Conservation (phyloP, 352 stramenopile species). For the Globisporangium nodosum region DNA sequence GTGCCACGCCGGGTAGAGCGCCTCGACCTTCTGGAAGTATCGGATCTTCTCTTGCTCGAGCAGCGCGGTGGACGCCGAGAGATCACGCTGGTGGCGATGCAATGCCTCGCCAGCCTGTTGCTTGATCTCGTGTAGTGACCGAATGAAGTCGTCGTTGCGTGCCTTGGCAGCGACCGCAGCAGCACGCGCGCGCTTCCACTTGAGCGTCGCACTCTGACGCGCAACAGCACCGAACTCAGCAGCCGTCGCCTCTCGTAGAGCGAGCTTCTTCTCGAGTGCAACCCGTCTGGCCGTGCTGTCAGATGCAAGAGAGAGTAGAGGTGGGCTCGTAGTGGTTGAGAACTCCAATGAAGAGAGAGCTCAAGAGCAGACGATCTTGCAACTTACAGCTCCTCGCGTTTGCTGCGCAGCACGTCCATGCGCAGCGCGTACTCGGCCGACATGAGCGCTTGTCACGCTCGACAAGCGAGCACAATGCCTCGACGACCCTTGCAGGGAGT, state of each 20-base stretch:
- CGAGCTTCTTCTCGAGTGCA: constrained; percentile 67
- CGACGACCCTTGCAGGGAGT: no score
- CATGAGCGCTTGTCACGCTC: constrained; percentile 19
- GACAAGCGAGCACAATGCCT: no score
- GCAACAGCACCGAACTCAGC: constrained; percentile 71
- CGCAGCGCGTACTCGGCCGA: constrained; percentile 50
- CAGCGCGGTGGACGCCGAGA: constrained; percentile 30
- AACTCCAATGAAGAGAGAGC: no score
- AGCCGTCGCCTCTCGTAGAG: constrained; percentile 62
- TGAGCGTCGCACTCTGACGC: constrained; percentile 55
- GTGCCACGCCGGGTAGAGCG: constrained; percentile 71
- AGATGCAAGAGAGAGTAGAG: not conserved
- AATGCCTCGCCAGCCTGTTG: constrained; percentile 42
- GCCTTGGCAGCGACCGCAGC: constrained; percentile 36
- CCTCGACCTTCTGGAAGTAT: constrained; percentile 57
- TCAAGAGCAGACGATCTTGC: not conserved
- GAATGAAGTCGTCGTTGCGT: constrained; percentile 65
- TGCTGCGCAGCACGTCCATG: constrained; percentile 51
- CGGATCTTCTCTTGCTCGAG: constrained; percentile 54
- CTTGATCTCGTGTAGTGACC: constrained; percentile 41
- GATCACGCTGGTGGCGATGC: constrained; percentile 30
- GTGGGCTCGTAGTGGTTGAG: no score
- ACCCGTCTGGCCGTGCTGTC: constrained; percentile 42
- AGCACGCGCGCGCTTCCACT: constrained; percentile 48
- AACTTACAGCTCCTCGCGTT: constrained; percentile 54